Conservation (phyloP, 371 early-diverging fungal species). For the Phascolomyces articulosus region DNA sequence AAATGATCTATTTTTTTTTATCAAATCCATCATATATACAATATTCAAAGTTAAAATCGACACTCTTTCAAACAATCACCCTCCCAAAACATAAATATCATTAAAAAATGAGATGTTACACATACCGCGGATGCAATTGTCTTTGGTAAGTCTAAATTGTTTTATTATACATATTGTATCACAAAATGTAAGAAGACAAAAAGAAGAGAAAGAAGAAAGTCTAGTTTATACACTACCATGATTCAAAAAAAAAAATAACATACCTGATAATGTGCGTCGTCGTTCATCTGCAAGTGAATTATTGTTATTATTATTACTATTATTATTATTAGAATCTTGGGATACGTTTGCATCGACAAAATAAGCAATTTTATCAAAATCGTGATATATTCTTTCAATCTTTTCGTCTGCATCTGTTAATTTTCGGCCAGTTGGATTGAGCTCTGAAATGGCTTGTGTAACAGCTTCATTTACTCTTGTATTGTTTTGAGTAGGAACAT, state of each 20-base stretch:
- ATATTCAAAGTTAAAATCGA: neutral
- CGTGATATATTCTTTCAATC: conserved; percentile 75
- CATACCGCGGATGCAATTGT: conserved; percentile 46
- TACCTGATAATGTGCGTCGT: conserved; percentile 29
- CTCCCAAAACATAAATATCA: too few relatives aligned
- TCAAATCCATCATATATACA: too few relatives aligned
- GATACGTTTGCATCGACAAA: conserved; percentile 37
- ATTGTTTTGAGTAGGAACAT: conserved; percentile 15
- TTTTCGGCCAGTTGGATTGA: conserved; percentile 19
- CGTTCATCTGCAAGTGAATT: conserved; percentile 12
- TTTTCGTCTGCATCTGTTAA: conserved; percentile 75
- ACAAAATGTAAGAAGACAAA: neutral
- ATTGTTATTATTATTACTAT: too few relatives aligned
- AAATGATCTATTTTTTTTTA: conserved; percentile 25
- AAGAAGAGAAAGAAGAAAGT: neutral
- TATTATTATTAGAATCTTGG: conserved; percentile 17
- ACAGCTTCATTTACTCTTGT: conserved; percentile 8
- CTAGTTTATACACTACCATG: too few relatives aligned
- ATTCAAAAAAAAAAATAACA: neutral
- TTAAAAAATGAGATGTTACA: neutral
- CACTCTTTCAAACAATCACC: too few relatives aligned
- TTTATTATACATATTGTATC: neutral
- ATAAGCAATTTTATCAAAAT: conserved; percentile 75
- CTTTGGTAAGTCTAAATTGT: conserved; percentile 24
- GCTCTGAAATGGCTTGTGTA: conserved; percentile 17